Evolutionary conservation across 164 flowering plant species (phyloP).

Genomic region (Paratinospora sagittata): DNA sequence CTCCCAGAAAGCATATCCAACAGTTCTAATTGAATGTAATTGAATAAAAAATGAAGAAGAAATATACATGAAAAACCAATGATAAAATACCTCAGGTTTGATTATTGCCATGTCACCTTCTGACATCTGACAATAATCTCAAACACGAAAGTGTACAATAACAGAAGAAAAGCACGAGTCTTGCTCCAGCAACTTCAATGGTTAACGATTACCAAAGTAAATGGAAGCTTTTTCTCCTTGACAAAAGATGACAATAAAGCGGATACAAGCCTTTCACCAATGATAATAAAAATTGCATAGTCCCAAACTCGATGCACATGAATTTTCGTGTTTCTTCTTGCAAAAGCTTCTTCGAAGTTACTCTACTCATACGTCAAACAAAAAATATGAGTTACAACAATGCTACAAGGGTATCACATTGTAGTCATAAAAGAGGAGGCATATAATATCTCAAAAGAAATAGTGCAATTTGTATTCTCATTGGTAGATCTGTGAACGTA

Average conservation of each 20-base stretch:
- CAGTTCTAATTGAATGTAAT: background rate
- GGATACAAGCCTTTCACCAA: constrained; percentile 11
- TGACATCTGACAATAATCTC: constrained; percentile 34
- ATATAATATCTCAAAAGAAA: background rate
- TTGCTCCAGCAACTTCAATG: constrained; percentile 16
- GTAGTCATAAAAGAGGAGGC: background rate
- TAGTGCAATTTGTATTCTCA: background rate
- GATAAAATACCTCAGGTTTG: constrained; percentile 51
- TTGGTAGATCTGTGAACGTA: background rate
- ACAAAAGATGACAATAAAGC: constrained; percentile 10
- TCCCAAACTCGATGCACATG: constrained; percentile 14
- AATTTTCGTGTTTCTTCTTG: constrained; percentile 9
- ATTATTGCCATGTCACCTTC: constrained; percentile 46
- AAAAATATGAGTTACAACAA: background rate
- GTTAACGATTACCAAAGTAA: constrained; percentile 4
- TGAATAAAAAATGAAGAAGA: background rate
- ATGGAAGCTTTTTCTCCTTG: constrained; percentile 4
- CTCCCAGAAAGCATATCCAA: background rate
- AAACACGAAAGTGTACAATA: background rate
- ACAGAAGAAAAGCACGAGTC: background rate
- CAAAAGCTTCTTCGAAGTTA: constrained; percentile 13
- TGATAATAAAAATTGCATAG: constrained; percentile 9
- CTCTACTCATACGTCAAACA: background rate
- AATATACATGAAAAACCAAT: background rate
- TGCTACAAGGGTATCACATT: background rate